Conservation (phyloP, 768 basidiomycete genomes). For the Pleurotus tuoliensis region DNA sequence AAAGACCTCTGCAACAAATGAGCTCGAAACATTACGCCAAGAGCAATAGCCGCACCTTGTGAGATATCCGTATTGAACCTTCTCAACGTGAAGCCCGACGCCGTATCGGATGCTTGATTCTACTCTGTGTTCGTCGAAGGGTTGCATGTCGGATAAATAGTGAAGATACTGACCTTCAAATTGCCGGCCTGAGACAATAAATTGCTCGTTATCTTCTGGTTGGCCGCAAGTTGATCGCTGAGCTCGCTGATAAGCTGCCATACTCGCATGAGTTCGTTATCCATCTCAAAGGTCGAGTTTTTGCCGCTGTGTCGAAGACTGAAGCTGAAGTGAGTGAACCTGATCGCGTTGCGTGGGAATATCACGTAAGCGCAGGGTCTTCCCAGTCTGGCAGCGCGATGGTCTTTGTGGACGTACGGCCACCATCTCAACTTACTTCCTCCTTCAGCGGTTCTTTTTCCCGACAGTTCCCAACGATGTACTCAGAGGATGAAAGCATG, state of each 20-base stretch:
- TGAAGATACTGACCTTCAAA: slow-evolving; percentile 58
- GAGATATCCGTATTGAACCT: slow-evolving; percentile 87
- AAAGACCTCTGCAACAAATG: slow-evolving; percentile 71
- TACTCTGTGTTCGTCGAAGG: slow-evolving; percentile 23
- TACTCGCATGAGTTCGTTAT: slow-evolving; percentile 66
- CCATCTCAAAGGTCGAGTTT: slow-evolving; percentile 35
- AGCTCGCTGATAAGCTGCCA: slow-evolving; percentile 82
- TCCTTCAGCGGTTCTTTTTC: neutral
- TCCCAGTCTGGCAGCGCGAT: neutral
- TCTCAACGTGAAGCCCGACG: slow-evolving; percentile 73
- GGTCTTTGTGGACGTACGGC: neutral
- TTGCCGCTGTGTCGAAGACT: too few species aligned
- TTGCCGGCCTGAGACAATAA: slow-evolving; percentile 66
- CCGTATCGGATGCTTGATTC: slow-evolving; percentile 72
- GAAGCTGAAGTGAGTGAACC: too few species aligned
- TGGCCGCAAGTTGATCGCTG: slow-evolving; percentile 77
- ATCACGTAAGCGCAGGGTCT: neutral
- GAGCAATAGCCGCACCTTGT: slow-evolving; percentile 47
- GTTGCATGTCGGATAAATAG: slow-evolving; percentile 9
- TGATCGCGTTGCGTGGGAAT: neutral
- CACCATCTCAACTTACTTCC: neutral
- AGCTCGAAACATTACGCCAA: slow-evolving; percentile 20
- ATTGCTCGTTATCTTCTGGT: slow-evolving; percentile 67
- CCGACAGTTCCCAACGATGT: neutral
- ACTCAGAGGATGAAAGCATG: neutral